phyloP scores from a whole-genome alignment of 2,329 filamentous ascomycete species.

The Beauveria sp. region DNA sequence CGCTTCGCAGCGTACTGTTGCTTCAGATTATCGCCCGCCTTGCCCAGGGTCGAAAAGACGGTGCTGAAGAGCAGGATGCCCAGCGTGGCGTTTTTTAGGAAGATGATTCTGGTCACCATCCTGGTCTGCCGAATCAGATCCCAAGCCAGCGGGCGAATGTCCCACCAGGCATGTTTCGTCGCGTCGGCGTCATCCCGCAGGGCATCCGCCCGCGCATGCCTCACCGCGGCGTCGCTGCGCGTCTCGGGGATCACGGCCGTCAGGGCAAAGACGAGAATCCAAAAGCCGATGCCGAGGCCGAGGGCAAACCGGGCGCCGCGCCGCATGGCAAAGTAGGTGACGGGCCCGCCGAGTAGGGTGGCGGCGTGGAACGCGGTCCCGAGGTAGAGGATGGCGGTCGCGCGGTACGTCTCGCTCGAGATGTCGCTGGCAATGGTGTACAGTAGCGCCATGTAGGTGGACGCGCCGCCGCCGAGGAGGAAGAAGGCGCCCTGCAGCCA shows the following conservation, averaged over 20 bases:
- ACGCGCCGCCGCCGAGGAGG: slow-evolving; percentile 16
- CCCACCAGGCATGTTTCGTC: not conserved
- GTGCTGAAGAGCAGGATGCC: slow-evolving; percentile 6
- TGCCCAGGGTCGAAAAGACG: not conserved
- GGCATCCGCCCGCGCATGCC: slow-evolving; percentile 4
- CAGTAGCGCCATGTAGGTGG: slow-evolving; percentile 15
- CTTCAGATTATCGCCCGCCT: not conserved
- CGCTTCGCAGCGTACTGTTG: slow-evolving; percentile 10
- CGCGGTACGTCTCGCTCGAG: slow-evolving; percentile 9
- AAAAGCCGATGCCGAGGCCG: slow-evolving; percentile 9
- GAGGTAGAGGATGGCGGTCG: slow-evolving; percentile 15
- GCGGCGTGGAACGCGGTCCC: slow-evolving; percentile 12
- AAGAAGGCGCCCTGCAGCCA: slow-evolving; percentile 14
- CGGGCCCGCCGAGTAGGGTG: slow-evolving; percentile 13
- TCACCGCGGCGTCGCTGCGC: not conserved
- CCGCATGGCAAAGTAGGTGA: slow-evolving; percentile 14
- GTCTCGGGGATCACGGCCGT: slow-evolving; percentile 15
- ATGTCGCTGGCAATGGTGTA: slow-evolving; percentile 15
- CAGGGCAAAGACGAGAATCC: slow-evolving; percentile 5
- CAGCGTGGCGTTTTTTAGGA: not conserved
- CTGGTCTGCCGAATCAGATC: not conserved
- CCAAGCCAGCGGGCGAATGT: not conserved
- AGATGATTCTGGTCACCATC: not conserved
- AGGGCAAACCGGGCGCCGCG: slow-evolving; percentile 10
- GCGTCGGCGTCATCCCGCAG: not conserved